A percentile compares a stretch with the other conserved stretches of the same genome.
phyloP scores from a whole-genome alignment of 2,329 filamentous ascomycete genomes.

The Venturia effusa region DNA sequence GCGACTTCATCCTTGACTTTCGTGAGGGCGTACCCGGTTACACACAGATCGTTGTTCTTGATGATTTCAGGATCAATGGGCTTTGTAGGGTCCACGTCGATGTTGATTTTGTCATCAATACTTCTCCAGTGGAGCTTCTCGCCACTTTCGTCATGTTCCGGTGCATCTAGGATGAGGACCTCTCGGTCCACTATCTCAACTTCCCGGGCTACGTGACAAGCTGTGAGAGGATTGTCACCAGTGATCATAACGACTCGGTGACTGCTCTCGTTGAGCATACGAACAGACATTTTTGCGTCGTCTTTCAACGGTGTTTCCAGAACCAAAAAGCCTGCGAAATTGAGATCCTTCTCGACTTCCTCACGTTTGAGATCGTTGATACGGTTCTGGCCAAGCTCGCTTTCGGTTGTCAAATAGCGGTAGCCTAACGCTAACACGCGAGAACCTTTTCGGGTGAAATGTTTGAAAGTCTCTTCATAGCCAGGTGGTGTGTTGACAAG shows the following conservation, averaged over 20 bases:
- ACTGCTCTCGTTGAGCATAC: constrained; percentile 97
- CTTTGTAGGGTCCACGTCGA: constrained; percentile 73
- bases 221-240: constrained; percentile 92
- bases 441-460: constrained; percentile 91
- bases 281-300: constrained; percentile 85
- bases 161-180: constrained; percentile 86
- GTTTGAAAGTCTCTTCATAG: constrained; percentile 97
- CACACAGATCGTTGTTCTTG: constrained; percentile 78
- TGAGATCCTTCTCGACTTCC: constrained; percentile 72
- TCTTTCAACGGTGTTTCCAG: constrained; percentile 94
- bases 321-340: constrained; percentile 91
- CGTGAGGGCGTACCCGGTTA: constrained; percentile 85
- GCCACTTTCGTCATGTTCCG: constrained; percentile 74
- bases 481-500: constrained; percentile 68
- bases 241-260: constrained; percentile 99
- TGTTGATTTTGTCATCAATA: constrained; percentile 79
- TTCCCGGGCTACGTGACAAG: constrained; percentile 86
- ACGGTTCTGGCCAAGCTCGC: constrained; percentile 68
- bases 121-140: constrained; percentile 87
- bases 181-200: constrained; percentile 97
- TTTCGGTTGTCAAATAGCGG: constrained; percentile 75
- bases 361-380: constrained; percentile 95
- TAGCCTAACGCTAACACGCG: constrained; percentile 89
- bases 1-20: constrained; percentile 74
- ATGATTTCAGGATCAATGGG: constrained; percentile 73